Evolutionary conservation across 148 eudicot species (phyloP).

Genomic region (Rhododendron henanense): DNA sequence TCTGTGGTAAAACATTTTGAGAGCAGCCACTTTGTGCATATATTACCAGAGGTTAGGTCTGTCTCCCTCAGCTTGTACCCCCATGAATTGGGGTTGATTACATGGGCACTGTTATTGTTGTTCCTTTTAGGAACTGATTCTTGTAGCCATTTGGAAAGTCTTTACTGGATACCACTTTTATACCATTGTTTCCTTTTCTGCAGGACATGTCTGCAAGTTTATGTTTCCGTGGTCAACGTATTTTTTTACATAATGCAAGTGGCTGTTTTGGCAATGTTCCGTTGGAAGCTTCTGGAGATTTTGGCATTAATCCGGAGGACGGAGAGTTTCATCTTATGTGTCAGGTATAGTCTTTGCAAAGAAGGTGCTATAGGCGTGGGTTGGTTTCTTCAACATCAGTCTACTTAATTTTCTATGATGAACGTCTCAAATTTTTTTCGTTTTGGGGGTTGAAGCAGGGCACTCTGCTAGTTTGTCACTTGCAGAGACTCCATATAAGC

Average conservation of each 20-base stretch:
- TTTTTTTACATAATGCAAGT: constrained; percentile 91
- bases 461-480: neutral
- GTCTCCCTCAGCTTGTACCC: neutral
- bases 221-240: constrained; percentile 90
- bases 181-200: constrained; percentile 9
- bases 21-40: neutral
- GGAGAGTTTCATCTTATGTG: constrained; percentile 99
- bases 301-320: constrained; percentile 95
- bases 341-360: constrained; percentile 56
- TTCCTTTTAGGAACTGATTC: neutral
- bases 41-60: neutral
- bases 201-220: constrained; percentile 80
- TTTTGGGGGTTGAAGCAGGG: neutral
- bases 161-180: neutral
- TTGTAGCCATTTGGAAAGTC: neutral
- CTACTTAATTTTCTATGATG: neutral
- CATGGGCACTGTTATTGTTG: neutral
- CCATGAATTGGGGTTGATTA: neutral
- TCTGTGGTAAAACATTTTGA: neutral
- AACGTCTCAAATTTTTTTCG: neutral
- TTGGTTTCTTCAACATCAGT: neutral
- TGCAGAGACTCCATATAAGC: neutral
- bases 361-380: constrained; percentile 2
- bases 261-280: constrained; percentile 96
- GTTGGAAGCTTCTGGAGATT: constrained; percentile 98